These are phyloP conservation scores for Coelastrella sp. DNA, from an alignment of 139 green algal genomes.

Conservation along the genomic window DNA sequence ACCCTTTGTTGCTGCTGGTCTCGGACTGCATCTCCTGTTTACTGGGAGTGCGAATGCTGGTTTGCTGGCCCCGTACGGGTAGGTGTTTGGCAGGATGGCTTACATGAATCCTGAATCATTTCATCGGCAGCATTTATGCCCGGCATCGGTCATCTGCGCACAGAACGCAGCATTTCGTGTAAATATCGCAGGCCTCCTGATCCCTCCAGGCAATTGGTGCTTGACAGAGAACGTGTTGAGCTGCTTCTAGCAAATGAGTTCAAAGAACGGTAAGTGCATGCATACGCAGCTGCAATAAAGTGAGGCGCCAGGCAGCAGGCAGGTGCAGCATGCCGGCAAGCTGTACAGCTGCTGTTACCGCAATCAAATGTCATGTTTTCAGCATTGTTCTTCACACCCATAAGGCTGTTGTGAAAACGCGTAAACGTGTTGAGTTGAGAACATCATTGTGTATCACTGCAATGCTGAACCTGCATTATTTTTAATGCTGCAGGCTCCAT, in stretches of 20 bases:
- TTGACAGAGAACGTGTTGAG: conserved; percentile 28
- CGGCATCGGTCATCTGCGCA: background rate
- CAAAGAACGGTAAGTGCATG: conserved; percentile 11
- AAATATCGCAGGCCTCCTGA: conserved; percentile 1
- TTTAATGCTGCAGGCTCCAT: background rate
- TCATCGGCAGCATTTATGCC: background rate
- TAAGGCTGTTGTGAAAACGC: background rate
- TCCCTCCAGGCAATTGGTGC: background rate
- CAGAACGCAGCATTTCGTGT: background rate
- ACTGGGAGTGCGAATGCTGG: background rate
- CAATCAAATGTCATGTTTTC: background rate
- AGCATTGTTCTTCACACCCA: background rate
- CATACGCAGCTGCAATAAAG: background rate
- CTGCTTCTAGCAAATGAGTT: conserved; percentile 27
- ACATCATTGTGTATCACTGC: background rate
- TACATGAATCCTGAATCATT: background rate
- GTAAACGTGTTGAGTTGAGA: background rate
- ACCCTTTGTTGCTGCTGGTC: background rate
- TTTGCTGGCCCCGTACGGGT: conserved; percentile 2
- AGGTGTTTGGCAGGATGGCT: background rate
- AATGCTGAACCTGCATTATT: background rate
- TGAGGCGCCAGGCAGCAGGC: background rate
- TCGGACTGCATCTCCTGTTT: conserved; percentile 29
- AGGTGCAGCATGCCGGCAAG: background rate
- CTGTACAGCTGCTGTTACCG: background rate